These are phyloP conservation scores for Crithidia sp. DNA, from an alignment of 208 protist species.

Conservation along the genomic window DNA sequence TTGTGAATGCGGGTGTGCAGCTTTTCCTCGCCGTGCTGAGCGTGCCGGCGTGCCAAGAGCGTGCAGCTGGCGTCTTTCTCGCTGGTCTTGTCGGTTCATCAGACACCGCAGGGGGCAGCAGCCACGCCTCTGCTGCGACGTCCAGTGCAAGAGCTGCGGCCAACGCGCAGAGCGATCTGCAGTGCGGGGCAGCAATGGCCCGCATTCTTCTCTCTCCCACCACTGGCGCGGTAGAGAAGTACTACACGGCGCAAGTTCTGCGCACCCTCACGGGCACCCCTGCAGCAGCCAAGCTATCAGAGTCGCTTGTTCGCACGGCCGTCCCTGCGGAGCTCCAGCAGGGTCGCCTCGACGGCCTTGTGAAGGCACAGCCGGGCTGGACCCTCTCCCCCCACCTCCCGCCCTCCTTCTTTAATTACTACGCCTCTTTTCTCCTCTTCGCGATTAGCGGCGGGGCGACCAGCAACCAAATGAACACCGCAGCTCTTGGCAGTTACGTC, in stretches of 20 bases:
- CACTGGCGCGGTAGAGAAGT: constrained; percentile 48
- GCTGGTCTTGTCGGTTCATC: constrained; percentile 15
- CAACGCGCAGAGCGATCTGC: not conserved
- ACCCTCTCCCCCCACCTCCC: constrained; percentile 9
- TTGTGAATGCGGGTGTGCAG: constrained; percentile 55
- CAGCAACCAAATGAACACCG: constrained; percentile 60
- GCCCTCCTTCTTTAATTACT: constrained; percentile 54
- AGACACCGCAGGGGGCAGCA: not conserved
- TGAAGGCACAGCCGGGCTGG: constrained; percentile 34
- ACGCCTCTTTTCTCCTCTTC: constrained; percentile 52
- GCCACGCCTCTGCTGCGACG: constrained; percentile 2
- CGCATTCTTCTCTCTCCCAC: constrained; percentile 33
- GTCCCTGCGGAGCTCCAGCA: constrained; percentile 26
- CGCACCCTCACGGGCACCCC: constrained; percentile 44
- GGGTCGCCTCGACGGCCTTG: constrained; percentile 19
- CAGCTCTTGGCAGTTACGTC: constrained; percentile 67
- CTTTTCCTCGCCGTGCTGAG: constrained; percentile 46
- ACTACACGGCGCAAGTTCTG: constrained; percentile 76
- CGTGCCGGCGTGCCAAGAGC: constrained; percentile 25
- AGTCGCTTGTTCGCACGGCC: constrained; percentile 11
- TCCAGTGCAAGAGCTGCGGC: not conserved
- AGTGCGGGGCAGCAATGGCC: constrained; percentile 33
- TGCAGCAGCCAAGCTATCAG: constrained; percentile 27
- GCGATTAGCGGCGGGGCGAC: constrained; percentile 52
- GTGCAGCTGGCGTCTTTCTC: constrained; percentile 20